Percentiles rank a stretch among this genome's conserved stretches.
These are phyloP conservation scores for Colletotrichum abscissum DNA, from an alignment of 2,329 filamentous ascomycete genomes.

Conservation along the genomic window DNA sequence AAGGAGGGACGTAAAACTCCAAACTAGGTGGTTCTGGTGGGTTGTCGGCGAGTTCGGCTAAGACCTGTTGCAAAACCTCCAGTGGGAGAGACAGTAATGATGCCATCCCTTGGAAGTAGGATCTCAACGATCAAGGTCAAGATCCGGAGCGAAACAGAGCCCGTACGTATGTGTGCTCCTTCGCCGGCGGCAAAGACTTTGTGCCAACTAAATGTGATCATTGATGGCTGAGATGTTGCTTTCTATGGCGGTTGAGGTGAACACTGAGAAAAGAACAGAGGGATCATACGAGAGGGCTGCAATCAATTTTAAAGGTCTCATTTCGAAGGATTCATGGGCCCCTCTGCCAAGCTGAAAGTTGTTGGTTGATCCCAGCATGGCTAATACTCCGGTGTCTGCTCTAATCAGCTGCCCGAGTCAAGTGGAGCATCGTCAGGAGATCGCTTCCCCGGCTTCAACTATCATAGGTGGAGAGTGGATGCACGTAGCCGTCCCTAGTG, in stretches of 20 bases:
- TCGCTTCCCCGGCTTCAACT: not conserved
- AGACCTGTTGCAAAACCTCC: slow-evolving; percentile 22
- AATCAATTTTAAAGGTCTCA: not conserved
- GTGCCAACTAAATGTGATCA: not conserved
- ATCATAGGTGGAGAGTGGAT: not conserved
- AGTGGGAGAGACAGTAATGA: slow-evolving; percentile 16
- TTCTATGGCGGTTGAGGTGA: not conserved
- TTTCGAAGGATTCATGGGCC: not conserved
- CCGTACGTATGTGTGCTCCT: too few relatives aligned
- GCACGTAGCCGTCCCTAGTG: not conserved
- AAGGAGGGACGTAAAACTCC: not conserved
- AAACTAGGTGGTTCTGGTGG: not conserved
- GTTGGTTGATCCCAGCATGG: not conserved
- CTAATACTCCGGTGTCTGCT: not conserved
- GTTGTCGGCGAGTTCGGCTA: not conserved
- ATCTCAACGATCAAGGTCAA: too few relatives aligned
- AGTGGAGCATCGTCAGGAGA: not conserved
- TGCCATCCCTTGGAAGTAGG: not conserved
- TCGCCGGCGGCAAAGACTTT: not conserved
- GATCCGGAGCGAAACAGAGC: not conserved
- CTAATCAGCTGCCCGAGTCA: not conserved
- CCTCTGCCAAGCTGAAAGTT: slow-evolving; percentile 2
- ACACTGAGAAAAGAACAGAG: not conserved
- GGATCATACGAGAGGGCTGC: not conserved
- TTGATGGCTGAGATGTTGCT: too few relatives aligned